These are phyloP conservation scores for Lotus japonicus DNA, from an alignment of 306 rosid species.

Conservation along the genomic window DNA sequence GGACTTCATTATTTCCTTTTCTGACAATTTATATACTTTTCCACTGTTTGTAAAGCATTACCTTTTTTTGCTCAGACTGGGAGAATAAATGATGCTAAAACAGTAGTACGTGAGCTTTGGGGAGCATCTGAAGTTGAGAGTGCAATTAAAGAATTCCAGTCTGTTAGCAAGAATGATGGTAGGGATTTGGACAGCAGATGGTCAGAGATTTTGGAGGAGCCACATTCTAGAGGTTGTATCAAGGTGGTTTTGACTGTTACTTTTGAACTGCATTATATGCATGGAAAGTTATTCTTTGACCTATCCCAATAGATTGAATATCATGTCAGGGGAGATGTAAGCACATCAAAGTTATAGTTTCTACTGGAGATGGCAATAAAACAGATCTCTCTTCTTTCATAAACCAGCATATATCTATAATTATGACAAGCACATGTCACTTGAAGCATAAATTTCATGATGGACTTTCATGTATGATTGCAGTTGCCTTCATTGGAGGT, in stretches of 20 bases:
- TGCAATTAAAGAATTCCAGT: conserved; percentile 71
- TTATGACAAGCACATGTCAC: neutral
- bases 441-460: conserved; percentile 7
- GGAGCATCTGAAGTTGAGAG: conserved; percentile 71
- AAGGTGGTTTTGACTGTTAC: conserved; percentile 49
- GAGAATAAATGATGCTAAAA: conserved; percentile 53
- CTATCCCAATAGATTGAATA: neutral
- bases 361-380: neutral
- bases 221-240: conserved; percentile 89
- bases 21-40: neutral
- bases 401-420: neutral
- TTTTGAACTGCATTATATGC: neutral
- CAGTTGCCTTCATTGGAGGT: conserved; percentile 81
- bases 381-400: neutral
- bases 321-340: neutral
- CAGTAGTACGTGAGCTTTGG: conserved; percentile 64
- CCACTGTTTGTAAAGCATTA: neutral
- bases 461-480: conserved; percentile 30
- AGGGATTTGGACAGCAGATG: conserved; percentile 69
- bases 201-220: conserved; percentile 70
- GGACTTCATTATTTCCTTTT: conserved; percentile 17
- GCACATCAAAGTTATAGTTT: neutral
- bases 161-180: conserved; percentile 66
- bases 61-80: conserved; percentile 57
- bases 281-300: neutral